These are phyloP conservation scores for Aspergillus carbonarius DNA, from an alignment of 2,329 filamentous ascomycete genomes.

Conservation along the genomic window DNA sequence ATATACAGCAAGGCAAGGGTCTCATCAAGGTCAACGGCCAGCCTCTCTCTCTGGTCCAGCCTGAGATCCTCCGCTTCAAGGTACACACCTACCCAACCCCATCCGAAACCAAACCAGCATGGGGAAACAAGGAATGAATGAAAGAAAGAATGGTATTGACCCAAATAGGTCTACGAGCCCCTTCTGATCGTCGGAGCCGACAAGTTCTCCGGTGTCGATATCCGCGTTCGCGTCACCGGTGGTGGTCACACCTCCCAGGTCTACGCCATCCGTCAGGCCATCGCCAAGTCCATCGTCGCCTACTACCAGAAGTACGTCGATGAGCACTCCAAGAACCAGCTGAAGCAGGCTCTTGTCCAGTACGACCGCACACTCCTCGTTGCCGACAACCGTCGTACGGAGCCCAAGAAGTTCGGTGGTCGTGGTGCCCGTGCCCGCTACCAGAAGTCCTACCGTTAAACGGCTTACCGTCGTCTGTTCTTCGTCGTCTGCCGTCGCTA, in stretches of 20 bases:
- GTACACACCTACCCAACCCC: conserved; percentile 47
- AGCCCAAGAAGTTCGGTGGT: conserved; percentile 91
- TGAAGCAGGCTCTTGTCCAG: conserved; percentile 94
- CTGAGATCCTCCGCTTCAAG: conserved; percentile 98
- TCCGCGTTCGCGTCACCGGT: conserved; percentile 92
- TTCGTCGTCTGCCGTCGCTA: not conserved
- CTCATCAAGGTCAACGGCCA: conserved; percentile 99
- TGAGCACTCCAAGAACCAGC: conserved; percentile 99
- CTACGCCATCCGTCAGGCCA: conserved; percentile 98
- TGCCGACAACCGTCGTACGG: conserved; percentile 97
- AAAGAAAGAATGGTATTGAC: not conserved
- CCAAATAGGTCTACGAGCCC: conserved; percentile 85
- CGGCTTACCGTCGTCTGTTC: conserved; percentile 8
- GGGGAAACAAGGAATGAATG: conserved; percentile 5
- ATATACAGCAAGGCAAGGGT: conserved; percentile 69
- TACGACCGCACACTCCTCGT: conserved; percentile 98
- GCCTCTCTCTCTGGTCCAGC: conserved; percentile 89
- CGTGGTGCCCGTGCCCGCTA: conserved; percentile 91
- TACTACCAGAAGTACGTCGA: conserved; percentile 99
- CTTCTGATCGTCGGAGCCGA: conserved; percentile 95
- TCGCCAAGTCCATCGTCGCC: conserved; percentile 93
- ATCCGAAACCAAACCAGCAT: too few relatives aligned
- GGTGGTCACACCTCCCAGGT: conserved; percentile 98
- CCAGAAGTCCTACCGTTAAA: conserved; percentile 99
- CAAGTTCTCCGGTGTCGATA: conserved; percentile 96